Evolutionary conservation across 1,284 basidiomycete species (phyloP), one percentile per base, ranked within the genome.

Genomic region (Fomitopsis palustris): DNA sequence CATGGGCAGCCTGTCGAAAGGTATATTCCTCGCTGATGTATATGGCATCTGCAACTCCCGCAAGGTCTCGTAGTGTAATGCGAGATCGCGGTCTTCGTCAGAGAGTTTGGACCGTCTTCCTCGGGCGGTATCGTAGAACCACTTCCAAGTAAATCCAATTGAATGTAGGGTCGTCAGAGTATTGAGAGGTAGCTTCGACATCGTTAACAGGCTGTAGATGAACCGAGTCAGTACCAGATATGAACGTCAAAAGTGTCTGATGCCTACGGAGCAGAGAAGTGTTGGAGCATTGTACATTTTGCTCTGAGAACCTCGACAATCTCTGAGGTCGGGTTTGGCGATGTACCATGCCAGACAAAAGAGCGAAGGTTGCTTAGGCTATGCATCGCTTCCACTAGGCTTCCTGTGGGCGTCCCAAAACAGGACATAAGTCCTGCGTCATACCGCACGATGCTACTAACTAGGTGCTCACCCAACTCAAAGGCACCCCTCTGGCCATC

Each of bases 191-290:
- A 52, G 33, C 27, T 38, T 51, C 2, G 55, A 51, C 17, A 56
- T 14, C 16, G 45, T 37, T 4, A 38, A 9, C 4, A 35, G 35
- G 16, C 29, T 47, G 16, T 17, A 39, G 33, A n/a, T 19, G 8
- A 14, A 29, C 6, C 10, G 7, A 33, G 35, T 42, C 21, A 35
- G 31, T 31, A 9, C 12, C 8, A n/a, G 45, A 4, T 23, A 8
- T 1, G 6, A 23, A 21, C 4, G 21, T 9, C 14, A 1, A 3
- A 12, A 31, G 43, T 33, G 8, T 14, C 2, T 7, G 25, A 9
- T 8, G 60, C 64, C 51, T 38, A 65, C 64, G 61, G 59, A 0
- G 60, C 56, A 8, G 39, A 19, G 14, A 65, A 33, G 5, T 62
- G 57, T 16, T 38, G 47, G 1, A 65, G 25, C 8, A 6, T n/a